Base-by-base conservation (phyloP, 805 yeast species). In the Hemisphaericaspora nanyangensis region DNA sequence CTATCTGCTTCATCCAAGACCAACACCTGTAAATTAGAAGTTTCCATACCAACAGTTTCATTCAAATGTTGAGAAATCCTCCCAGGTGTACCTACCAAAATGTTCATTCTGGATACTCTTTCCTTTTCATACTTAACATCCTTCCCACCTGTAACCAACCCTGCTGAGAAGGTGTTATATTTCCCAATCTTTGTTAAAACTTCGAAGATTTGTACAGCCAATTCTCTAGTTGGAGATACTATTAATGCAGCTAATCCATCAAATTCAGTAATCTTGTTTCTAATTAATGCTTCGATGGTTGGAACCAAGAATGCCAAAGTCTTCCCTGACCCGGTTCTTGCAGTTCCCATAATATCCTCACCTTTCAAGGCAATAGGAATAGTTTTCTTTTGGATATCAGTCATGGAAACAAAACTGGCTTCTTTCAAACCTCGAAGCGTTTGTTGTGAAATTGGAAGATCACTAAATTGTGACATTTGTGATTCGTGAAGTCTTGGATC, bases 1-100 rank as follows among this genome's bases (percentile, higher is more conserved):
- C 96, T 70, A 56, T 89, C 97, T 0, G 96, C 96, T 60, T 89
- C 97, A 60, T 89, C 97, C 37, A 89, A 61, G 2, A 89, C 89
- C 32, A 89, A 63, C 55, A 83, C 76, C 60, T 89, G 91, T 44
- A 89, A 63, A 54, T 85, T 86, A 17, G 80, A 68, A 7, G 83
- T 65, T 50, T 83, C 90, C 58, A 89, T 74, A 1, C 88, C 88
- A 1, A 83, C 82, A 6, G 95, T 80, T 56, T 90, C 95, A 57
- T 90, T 95, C 77, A 89, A 74, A 56, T 89, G 96, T 56, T 89
- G 97, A 33, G 90, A 68, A 15, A 89, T 63, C 57, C 97, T 72
- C 3, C 97, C 97, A 0, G 97, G 97, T 0, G 97, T 89, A 11
- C 95, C 93, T 24, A 89, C 83, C 39, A 89, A 67, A 31, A 89